These are phyloP conservation scores for Aureobasidium musti DNA, from an alignment of 2,329 filamentous ascomycete species.

Conservation along the genomic window DNA sequence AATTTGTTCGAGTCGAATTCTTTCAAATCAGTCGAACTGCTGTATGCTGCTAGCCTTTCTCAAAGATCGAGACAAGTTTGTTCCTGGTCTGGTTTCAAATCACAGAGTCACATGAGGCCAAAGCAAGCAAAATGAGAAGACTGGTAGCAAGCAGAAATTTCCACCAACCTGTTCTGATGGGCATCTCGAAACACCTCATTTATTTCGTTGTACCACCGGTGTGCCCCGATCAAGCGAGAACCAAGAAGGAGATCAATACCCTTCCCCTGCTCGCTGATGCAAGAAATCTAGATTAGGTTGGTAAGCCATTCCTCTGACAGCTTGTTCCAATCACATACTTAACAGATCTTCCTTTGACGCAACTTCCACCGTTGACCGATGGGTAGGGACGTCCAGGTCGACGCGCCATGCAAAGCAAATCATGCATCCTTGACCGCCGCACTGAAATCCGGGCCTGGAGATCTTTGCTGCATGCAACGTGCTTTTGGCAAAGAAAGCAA, in stretches of 20 bases:
- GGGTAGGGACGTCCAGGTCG: neutral
- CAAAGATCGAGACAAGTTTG: slow-evolving; percentile 18
- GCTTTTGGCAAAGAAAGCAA: slow-evolving; percentile 22
- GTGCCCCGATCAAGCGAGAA: slow-evolving; percentile 22
- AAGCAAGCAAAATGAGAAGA: slow-evolving; percentile 7
- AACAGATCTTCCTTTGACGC: slow-evolving; percentile 1
- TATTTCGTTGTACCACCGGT: slow-evolving; percentile 15
- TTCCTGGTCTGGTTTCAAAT: slow-evolving; percentile 13
- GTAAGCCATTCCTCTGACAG: neutral
- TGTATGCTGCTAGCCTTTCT: slow-evolving; percentile 24
- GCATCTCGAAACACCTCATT: slow-evolving; percentile 15
- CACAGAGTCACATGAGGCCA: slow-evolving; percentile 2
- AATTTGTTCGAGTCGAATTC: neutral
- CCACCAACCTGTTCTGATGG: slow-evolving; percentile 16
- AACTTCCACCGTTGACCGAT: slow-evolving; percentile 5
- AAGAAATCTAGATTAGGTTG: slow-evolving; percentile 8
- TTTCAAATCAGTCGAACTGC: neutral
- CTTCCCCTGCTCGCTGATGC: slow-evolving; percentile 1
- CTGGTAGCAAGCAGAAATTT: slow-evolving; percentile 12
- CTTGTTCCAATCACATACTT: slow-evolving; percentile 10
- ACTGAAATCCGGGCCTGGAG: slow-evolving; percentile 14
- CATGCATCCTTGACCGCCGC: slow-evolving; percentile 20
- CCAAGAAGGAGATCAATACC: neutral
- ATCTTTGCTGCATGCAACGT: slow-evolving; percentile 23
- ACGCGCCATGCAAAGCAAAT: slow-evolving; percentile 24